Base-by-base conservation (phyloP, 2,329 filamentous ascomycete species). In the Ophiosphaerella korrae region DNA sequence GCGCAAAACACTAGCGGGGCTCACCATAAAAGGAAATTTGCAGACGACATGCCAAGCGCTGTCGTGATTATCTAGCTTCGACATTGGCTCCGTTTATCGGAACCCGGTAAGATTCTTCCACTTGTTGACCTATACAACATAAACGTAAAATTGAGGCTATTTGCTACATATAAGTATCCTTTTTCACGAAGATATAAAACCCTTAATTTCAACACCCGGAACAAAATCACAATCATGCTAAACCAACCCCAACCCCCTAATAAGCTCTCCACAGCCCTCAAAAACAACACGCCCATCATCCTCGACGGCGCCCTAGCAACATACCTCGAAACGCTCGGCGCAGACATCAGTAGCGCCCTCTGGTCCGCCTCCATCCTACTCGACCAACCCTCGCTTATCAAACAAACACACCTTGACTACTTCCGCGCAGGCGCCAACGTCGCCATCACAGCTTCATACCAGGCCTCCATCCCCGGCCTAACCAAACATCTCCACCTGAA, bases 271-370 rank as follows among this genome's bases (percentile, higher is more conserved):
- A 26, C 50, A 14, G 49, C 62, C 26, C 64, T 72, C 42, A 13
- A 34, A 6, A 14, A 6, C 23, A 52, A 53, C 11, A 58, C 58
- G 8, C 68, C 68, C 12, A 53, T 79, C 32, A 60, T 78, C 41
- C 61, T 80, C 35, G 78, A 80, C 50, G 78, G 78, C 29, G 78
- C 75, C 5, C 67, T 80, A 5, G 78, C 78, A 23, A 80, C 78
- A 3, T 75, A 79, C 49, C 70, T 80, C 13, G 78, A 80, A 57
- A 64, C 64, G 4, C 70, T 76, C 13, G 76, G 77, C 35, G 72
- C 67, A 48, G 71, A 79, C 50, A 71, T 80, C 34, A 74, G 72
- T 48, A 67, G 72, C 48, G 57, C 74, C 5, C 64, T 80, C 8
- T 80, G 78, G 78, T 79, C 77, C 18, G 78, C 75, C 18, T 71